Conservation (phyloP, 495 filamentous ascomycete species). For the Stereocaulon alpinum region DNA sequence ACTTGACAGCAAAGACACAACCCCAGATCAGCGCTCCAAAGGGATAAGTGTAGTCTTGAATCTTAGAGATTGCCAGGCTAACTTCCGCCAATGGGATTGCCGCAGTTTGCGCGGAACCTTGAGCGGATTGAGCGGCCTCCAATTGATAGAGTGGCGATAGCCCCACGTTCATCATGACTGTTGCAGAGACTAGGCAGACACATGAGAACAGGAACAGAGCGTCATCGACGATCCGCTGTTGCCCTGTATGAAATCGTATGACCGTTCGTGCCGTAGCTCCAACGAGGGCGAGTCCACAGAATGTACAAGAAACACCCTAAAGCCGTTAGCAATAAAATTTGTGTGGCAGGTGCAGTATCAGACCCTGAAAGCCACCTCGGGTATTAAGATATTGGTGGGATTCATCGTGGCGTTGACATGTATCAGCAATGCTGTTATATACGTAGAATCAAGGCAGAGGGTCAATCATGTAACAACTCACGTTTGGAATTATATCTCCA, state of each 20-base stretch:
- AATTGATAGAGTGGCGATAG: conserved; percentile 6
- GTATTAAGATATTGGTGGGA: too few relatives aligned
- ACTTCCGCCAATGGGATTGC: background rate
- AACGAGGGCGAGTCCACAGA: conserved; percentile 11
- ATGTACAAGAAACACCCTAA: conserved; percentile 5
- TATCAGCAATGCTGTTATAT: too few relatives aligned
- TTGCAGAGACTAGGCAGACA: conserved; percentile 10
- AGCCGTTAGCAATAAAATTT: background rate
- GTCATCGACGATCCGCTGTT: conserved; percentile 12
- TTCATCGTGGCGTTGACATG: too few relatives aligned
- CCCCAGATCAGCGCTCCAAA: conserved; percentile 12
- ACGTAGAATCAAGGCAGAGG: too few relatives aligned
- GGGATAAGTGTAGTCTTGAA: conserved; percentile 9
- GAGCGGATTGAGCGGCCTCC: background rate
- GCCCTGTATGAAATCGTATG: conserved; percentile 8
- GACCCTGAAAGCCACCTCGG: too few relatives aligned
- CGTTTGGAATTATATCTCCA: too few relatives aligned
- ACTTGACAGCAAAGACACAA: conserved; percentile 23
- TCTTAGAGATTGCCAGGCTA: conserved; percentile 1
- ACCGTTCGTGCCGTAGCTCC: conserved; percentile 7
- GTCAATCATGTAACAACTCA: too few relatives aligned
- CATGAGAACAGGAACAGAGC: conserved; percentile 9
- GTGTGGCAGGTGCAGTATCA: too few relatives aligned
- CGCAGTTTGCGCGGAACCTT: background rate
- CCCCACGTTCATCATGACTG: conserved; percentile 3